Percentiles rank a stretch among this genome's conserved stretches.
Conservation (phyloP, 2,329 filamentous ascomycete genomes). For the Cladosporium sp. region DNA sequence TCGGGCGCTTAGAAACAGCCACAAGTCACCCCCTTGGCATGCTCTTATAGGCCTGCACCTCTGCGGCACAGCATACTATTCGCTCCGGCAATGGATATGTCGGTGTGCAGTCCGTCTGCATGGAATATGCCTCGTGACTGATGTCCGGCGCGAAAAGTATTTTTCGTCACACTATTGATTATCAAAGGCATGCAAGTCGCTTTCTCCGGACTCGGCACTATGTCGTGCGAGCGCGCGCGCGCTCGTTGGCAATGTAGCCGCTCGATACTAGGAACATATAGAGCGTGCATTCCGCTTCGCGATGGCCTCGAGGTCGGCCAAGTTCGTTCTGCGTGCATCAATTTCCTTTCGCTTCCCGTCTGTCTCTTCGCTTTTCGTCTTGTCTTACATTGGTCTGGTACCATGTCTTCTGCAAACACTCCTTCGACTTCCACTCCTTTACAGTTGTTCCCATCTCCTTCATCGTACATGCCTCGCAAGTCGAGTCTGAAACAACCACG, state of each 20-base stretch:
- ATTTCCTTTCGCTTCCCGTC: slow-evolving; percentile 9
- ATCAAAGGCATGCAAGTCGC: slow-evolving; percentile 17
- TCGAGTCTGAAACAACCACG: slow-evolving; percentile 17
- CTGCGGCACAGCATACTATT: slow-evolving; percentile 25
- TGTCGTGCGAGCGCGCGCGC: slow-evolving; percentile 8
- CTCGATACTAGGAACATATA: background rate
- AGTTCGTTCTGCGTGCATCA: slow-evolving; percentile 7
- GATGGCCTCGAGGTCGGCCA: slow-evolving; percentile 18
- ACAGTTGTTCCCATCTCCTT: slow-evolving; percentile 19
- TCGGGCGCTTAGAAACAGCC: slow-evolving; percentile 19
- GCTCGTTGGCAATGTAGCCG: slow-evolving; percentile 5
- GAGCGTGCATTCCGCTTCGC: background rate
- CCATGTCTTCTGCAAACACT: slow-evolving; percentile 16
- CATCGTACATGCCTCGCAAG: slow-evolving; percentile 16
- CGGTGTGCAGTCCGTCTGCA: slow-evolving; percentile 11
- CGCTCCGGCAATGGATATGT: slow-evolving; percentile 16
- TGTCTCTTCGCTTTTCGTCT: background rate
- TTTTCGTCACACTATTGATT: slow-evolving; percentile 6
- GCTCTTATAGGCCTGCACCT: slow-evolving; percentile 8
- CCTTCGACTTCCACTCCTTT: slow-evolving; percentile 15
- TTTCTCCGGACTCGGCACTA: slow-evolving; percentile 1
- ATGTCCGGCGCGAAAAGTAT: slow-evolving; percentile 18
- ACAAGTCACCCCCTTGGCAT: slow-evolving; percentile 14
- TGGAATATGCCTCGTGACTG: slow-evolving; percentile 12
- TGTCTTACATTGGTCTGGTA: slow-evolving; percentile 16